Evolutionary conservation across 2,329 filamentous ascomycete genomes (phyloP).

Genomic region (Scedosporium minutisporum): DNA sequence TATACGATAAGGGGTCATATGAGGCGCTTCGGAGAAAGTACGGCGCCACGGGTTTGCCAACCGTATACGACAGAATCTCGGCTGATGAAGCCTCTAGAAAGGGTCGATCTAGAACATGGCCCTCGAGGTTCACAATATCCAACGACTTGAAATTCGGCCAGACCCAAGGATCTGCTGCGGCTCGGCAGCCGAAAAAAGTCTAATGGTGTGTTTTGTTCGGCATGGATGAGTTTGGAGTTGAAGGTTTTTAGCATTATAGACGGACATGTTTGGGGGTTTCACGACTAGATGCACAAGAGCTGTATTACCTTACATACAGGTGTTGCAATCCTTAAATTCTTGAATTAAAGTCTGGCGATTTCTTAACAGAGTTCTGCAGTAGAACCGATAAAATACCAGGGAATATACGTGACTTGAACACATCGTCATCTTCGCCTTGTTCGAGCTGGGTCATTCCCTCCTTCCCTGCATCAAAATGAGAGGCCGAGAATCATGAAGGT

Average conservation of each 20-base stretch:
- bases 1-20: slow-evolving; percentile 52
- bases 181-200: not conserved
- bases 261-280: not conserved
- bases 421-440: too few relatives aligned
- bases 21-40: slow-evolving; percentile 50
- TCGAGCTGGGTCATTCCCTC: too few relatives aligned
- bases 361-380: not conserved
- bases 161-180: not conserved
- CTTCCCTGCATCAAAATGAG: too few relatives aligned
- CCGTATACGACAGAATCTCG: slow-evolving; percentile 59
- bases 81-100: slow-evolving; percentile 17
- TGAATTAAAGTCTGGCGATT: not conserved
- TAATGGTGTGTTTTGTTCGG: not conserved
- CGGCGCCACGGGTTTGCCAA: slow-evolving; percentile 47
- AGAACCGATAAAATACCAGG: not conserved
- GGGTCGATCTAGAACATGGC: not conserved
- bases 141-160: not conserved
- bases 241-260: not conserved
- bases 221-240: not conserved
- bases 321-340: too few relatives aligned
- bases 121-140: not conserved
- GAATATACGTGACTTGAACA: not conserved
- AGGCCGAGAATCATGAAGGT: not conserved
- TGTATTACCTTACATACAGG: too few relatives aligned
- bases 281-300: too few relatives aligned